phyloP scores from a whole-genome alignment of 495 filamentous ascomycete species.

The Neurospora tetrasperma region DNA sequence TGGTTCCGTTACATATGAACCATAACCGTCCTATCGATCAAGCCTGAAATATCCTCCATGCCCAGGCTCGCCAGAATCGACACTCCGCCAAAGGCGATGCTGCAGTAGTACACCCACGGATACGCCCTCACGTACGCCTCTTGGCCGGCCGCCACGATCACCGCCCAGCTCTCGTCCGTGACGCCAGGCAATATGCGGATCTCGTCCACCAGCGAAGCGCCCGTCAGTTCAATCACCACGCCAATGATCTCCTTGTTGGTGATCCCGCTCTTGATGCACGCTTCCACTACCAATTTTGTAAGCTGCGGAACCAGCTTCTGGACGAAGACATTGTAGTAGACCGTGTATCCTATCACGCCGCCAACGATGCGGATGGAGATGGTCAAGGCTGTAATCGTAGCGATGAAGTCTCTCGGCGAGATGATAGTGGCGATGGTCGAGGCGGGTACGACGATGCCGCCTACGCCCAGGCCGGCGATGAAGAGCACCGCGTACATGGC shows the following conservation, averaged over 20 bases:
- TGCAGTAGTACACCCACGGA: conserved; percentile 57
- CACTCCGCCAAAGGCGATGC: conserved; percentile 55
- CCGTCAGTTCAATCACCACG: conserved; percentile 47
- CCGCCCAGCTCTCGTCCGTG: conserved; percentile 42
- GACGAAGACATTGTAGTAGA: conserved; percentile 69
- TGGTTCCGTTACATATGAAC: conserved; percentile 43
- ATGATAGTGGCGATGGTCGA: conserved; percentile 51
- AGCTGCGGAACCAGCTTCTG: conserved; percentile 50
- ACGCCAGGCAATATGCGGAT: conserved; percentile 48
- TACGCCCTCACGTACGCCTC: conserved; percentile 53
- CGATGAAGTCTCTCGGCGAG: conserved; percentile 62
- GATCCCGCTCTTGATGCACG: conserved; percentile 46
- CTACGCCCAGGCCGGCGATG: conserved; percentile 59
- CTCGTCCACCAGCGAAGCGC: conserved; percentile 42
- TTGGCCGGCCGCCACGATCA: conserved; percentile 52
- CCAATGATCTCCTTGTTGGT: conserved; percentile 30
- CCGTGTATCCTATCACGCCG: conserved; percentile 58
- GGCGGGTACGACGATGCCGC: conserved; percentile 63
- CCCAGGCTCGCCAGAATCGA: conserved; percentile 54
- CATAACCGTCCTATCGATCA: conserved; percentile 60
- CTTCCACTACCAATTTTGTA: conserved; percentile 39
- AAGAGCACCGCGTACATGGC: conserved; percentile 52
- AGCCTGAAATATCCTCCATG: conserved; percentile 53
- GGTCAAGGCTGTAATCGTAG: conserved; percentile 63
- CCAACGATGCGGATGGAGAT: conserved; percentile 63